Conservation (phyloP, 129 eudicot genomes). For the Logfia minima region DNA sequence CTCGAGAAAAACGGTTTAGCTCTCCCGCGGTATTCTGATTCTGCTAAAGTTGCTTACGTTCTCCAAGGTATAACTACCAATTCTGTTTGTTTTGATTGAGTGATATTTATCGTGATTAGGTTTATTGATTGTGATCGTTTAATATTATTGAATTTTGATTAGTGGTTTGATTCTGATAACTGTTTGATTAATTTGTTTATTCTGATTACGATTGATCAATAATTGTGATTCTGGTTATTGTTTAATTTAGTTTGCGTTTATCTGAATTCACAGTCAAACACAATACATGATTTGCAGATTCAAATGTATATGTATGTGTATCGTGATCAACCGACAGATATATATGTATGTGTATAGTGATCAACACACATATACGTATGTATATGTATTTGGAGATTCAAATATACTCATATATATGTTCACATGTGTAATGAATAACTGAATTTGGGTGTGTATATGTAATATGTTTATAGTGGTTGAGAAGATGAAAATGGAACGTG, state of each 20-base stretch:
- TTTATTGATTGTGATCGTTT: neutral
- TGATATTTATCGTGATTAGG: conserved; percentile 24
- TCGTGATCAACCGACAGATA: too few species aligned
- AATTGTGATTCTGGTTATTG: neutral
- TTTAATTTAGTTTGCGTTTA: neutral
- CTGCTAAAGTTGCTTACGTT: conserved; percentile 80
- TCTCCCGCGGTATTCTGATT: conserved; percentile 71
- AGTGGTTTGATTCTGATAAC: neutral
- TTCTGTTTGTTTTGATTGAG: neutral
- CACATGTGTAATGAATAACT: too few species aligned
- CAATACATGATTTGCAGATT: neutral
- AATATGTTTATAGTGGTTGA: neutral
- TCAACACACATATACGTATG: too few species aligned
- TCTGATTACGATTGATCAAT: conserved; percentile 11
- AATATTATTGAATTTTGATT: neutral
- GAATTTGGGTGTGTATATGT: neutral
- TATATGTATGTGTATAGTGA: too few species aligned
- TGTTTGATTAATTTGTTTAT: neutral
- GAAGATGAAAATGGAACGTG: neutral
- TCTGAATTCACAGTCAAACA: neutral
- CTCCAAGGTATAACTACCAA: conserved; percentile 56
- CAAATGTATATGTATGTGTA: neutral
- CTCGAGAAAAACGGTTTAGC: conserved; percentile 70
- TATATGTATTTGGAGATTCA: neutral
- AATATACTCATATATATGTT: neutral